Evolutionary conservation across 371 early-diverging fungal species (phyloP).

Genomic region (Mucor mucedo): DNA sequence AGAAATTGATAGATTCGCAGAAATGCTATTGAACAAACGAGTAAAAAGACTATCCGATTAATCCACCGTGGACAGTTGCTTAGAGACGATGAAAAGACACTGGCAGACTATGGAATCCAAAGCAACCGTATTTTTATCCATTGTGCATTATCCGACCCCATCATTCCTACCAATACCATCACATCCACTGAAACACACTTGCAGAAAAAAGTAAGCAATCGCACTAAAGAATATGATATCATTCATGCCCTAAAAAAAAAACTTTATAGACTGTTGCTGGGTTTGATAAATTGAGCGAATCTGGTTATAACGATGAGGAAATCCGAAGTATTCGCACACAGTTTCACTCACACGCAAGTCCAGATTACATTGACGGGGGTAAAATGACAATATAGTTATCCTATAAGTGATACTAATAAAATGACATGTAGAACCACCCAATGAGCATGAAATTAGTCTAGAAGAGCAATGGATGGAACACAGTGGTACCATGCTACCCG

Average conservation of each 20-base stretch:
- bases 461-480: constrained; percentile 28
- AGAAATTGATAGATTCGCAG: constrained; percentile 14
- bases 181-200: neutral
- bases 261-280: constrained; percentile 14
- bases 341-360: constrained; percentile 24
- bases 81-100: constrained; percentile 9
- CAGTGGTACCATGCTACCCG: constrained; percentile 20
- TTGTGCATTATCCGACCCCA: constrained; percentile 26
- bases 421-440: constrained; percentile 16
- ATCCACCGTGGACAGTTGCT: constrained; percentile 26
- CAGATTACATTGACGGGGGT: constrained; percentile 28
- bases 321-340: constrained; percentile 25
- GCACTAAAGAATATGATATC: neutral
- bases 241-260: neutral
- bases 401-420: neutral
- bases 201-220: neutral
- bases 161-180: constrained; percentile 14
- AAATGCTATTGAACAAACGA: constrained; percentile 15
- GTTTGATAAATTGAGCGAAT: constrained; percentile 29
- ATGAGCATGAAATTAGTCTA: constrained; percentile 7
- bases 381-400: neutral
- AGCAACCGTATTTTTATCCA: constrained; percentile 15
- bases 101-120: constrained; percentile 17
- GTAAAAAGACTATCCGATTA: constrained; percentile 22
- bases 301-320: constrained; percentile 36